Evolutionary conservation across 352 stramenopile genomes (phyloP).

Genomic region (Paralagenidium karlingii): DNA sequence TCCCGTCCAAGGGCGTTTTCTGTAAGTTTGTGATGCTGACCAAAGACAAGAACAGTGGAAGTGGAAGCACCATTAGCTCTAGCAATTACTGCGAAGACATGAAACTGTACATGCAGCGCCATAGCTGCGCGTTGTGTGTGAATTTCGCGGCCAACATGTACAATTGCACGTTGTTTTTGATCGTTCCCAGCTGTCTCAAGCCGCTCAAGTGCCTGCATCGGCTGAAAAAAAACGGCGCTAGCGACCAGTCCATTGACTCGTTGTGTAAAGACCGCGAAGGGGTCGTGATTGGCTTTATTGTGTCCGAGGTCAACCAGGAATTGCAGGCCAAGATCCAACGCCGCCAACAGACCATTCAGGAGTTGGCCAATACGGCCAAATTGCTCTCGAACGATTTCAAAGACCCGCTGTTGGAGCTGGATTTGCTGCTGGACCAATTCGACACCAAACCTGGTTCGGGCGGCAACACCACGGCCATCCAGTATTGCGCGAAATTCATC

Average conservation of each 20-base stretch:
- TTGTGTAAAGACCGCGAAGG: slow-evolving; percentile 72
- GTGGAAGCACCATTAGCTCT: background rate
- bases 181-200: slow-evolving; percentile 49
- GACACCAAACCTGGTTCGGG: slow-evolving; percentile 66
- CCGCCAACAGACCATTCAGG: slow-evolving; percentile 68
- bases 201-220: slow-evolving; percentile 68
- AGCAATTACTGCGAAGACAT: slow-evolving; percentile 37
- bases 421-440: slow-evolving; percentile 72
- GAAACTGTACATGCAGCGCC: slow-evolving; percentile 81
- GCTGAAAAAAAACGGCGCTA: slow-evolving; percentile 65
- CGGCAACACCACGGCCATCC: slow-evolving; percentile 7
- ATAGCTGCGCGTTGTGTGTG: slow-evolving; percentile 73
- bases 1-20: slow-evolving; percentile 80
- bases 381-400: slow-evolving; percentile 64
- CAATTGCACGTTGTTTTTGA: slow-evolving; percentile 77
- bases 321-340: slow-evolving; percentile 68
- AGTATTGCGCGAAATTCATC: slow-evolving; percentile 80
- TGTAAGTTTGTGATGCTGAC: slow-evolving; percentile 86
- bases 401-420: slow-evolving; percentile 79
- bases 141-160: slow-evolving; percentile 71
- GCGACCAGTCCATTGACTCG: slow-evolving; percentile 69
- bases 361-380: slow-evolving; percentile 59
- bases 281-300: slow-evolving; percentile 79
- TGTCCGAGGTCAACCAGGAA: slow-evolving; percentile 77
- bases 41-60: too few relatives aligned